phyloP scores from a whole-genome alignment of 129 eudicot genomes.

The Tanacetum coccineum region DNA sequence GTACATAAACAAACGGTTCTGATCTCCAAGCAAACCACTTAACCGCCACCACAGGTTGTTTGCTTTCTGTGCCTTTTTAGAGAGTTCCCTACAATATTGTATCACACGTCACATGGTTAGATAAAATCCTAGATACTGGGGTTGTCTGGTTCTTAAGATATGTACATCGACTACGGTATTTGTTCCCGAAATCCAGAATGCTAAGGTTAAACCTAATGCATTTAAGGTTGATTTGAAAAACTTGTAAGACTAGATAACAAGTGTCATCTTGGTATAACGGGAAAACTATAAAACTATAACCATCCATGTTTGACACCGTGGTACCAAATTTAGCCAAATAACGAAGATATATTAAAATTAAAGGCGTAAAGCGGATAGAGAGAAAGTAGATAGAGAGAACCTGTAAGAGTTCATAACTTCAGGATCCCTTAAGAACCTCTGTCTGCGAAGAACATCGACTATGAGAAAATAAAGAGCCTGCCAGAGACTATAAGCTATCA shows the following conservation, averaged over 20 bases:
- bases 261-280: too few species aligned
- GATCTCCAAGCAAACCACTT: constrained; percentile 93
- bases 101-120: background rate
- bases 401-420: constrained; percentile 99
- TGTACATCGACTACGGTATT: too few species aligned
- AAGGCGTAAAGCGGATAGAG: too few species aligned
- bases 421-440: constrained; percentile 87
- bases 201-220: too few species aligned
- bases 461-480: constrained; percentile 83
- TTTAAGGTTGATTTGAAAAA: too few species aligned
- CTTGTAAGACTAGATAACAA: too few species aligned
- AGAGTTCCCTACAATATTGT: constrained; percentile 64
- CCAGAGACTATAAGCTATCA: constrained; percentile 80
- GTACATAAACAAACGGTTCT: constrained; percentile 81
- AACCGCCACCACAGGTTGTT: constrained; percentile 98
- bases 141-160: too few species aligned
- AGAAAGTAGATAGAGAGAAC: constrained; percentile 30
- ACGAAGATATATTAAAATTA: background rate
- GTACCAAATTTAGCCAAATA: background rate
- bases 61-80: constrained; percentile 91
- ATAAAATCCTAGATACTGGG: too few species aligned
- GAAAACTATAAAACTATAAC: too few species aligned
- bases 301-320: too few species aligned
- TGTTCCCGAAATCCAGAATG: too few species aligned
- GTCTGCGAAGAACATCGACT: constrained; percentile 83